A percentile compares a stretch with the other conserved stretches of the same genome.
Evolutionary conservation across 2,329 filamentous ascomycete species (phyloP).

Genomic region (Clonostachys rosea): DNA sequence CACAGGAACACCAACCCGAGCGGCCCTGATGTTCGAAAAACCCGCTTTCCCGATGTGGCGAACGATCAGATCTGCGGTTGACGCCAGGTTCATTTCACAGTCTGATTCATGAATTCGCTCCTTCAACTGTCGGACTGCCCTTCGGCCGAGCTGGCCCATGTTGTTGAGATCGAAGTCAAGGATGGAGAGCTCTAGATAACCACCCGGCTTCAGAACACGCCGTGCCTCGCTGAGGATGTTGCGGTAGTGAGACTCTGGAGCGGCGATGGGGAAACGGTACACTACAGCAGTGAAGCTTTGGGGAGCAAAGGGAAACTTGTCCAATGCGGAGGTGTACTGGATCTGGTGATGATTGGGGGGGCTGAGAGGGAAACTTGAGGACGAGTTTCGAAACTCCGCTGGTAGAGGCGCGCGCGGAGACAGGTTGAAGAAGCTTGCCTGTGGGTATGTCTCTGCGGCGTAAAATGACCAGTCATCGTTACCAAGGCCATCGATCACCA

Average conservation of each 20-base stretch:
- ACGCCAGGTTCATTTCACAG: slow-evolving; percentile 54
- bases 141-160: slow-evolving; percentile 69
- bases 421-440: slow-evolving; percentile 72
- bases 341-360: slow-evolving; percentile 74
- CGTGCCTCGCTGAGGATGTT: slow-evolving; percentile 71
- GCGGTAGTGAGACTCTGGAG: slow-evolving; percentile 63
- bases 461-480: slow-evolving; percentile 88
- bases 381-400: slow-evolving; percentile 31
- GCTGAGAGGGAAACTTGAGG: slow-evolving; percentile 45
- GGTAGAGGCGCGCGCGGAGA: slow-evolving; percentile 52
- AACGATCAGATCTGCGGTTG: slow-evolving; percentile 57
- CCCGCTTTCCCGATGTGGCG: slow-evolving; percentile 63
- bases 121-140: slow-evolving; percentile 66
- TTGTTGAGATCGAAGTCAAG: slow-evolving; percentile 78
- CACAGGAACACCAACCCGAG: slow-evolving; percentile 73
- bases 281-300: slow-evolving; percentile 75
- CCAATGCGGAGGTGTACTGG: slow-evolving; percentile 56
- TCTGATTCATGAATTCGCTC: slow-evolving; percentile 61
- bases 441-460: slow-evolving; percentile 73
- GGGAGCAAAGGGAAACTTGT: slow-evolving; percentile 69
- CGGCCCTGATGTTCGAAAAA: slow-evolving; percentile 69
- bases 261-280: slow-evolving; percentile 69
- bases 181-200: slow-evolving; percentile 74
- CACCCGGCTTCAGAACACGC: slow-evolving; percentile 72
- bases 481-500: slow-evolving; percentile 80